Percentiles rank a stretch among this genome's conserved stretches.
Evolutionary conservation across 495 filamentous ascomycete species (phyloP).

Genomic region (Penicillium waksmanii): DNA sequence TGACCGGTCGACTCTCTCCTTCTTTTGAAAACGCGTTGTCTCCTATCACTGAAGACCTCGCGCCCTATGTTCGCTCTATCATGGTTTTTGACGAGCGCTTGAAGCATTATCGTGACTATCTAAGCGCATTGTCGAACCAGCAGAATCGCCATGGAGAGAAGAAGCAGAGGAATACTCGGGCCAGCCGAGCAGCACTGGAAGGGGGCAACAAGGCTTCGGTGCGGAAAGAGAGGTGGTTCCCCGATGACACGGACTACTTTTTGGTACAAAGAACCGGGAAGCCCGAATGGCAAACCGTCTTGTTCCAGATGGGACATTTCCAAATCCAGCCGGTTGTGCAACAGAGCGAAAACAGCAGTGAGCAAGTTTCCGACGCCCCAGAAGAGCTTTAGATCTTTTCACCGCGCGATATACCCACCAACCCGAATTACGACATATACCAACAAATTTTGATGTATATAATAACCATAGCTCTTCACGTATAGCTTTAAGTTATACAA

Average conservation of each 20-base stretch:
- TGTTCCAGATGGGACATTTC: slow-evolving; percentile 43
- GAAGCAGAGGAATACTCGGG: slow-evolving; percentile 72
- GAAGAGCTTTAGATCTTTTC: not conserved
- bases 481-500: too few relatives aligned
- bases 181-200: slow-evolving; percentile 81
- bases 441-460: not conserved
- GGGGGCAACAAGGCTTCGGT: slow-evolving; percentile 73
- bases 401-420: not conserved
- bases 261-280: slow-evolving; percentile 70
- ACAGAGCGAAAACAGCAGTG: not conserved
- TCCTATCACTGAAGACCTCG: slow-evolving; percentile 72
- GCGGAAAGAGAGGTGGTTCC: slow-evolving; percentile 79
- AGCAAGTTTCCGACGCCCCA: not conserved
- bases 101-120: slow-evolving; percentile 63
- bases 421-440: not conserved
- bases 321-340: slow-evolving; percentile 22
- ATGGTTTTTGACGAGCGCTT: slow-evolving; percentile 72
- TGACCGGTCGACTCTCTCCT: slow-evolving; percentile 50
- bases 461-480: not conserved
- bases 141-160: slow-evolving; percentile 53
- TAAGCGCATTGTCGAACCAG: slow-evolving; percentile 64
- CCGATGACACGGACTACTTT: slow-evolving; percentile 62
- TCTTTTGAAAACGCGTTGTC: slow-evolving; percentile 70
- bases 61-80: slow-evolving; percentile 82
- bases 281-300: slow-evolving; percentile 61